Base-by-base conservation (phyloP, 805 yeast genomes). In the Millerozyma miso region DNA sequence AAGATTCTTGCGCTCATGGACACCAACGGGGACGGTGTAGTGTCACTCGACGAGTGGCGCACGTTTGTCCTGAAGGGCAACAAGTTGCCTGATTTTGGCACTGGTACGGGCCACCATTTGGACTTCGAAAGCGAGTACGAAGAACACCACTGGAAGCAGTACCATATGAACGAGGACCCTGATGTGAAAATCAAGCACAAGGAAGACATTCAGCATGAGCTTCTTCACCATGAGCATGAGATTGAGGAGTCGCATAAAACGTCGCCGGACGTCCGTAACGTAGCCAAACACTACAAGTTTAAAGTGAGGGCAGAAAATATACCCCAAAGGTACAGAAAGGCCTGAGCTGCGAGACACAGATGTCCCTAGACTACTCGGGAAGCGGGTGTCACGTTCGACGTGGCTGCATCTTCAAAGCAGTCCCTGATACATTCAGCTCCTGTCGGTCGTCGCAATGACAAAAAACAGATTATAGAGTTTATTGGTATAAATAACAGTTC, bases 61-160 rank as follows among this genome's bases (percentile, higher is more conserved):
- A 66, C 64, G 12, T 90, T 77, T 61, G 73, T 77, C 6, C 60
- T 62, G 1, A 64, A 61, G 10, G 95, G 95, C 6, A 83, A 85
- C 1, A 77, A 78, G 48, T 77, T 91, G 56, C 97, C 97, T 1
- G 97, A 91, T 62, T 80, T 90, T 60, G 95, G 96, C 6, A 81
- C 83, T 45, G 98, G 97, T 23, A 90, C 88, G 5, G 96, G 96
- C 19, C 97, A 90, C 58, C 97, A 90, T 65, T 83, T 89, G 31
- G 96, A 88, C 65, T 91, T 89, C 57, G 98, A 90, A 63, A 76
- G 80, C 52, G 97, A 90, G 60, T 91, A 90, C 59, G 97, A 91
- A 60, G 82, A 87, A 44, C 97, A 90, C 61, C 98, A 90, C 62
- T 91, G 97, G 97, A 77, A 82, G 46, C 71, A 88, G 64, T 83